Percentiles rank a stretch among this genome's conserved stretches.
Conservation (phyloP, 2,329 filamentous ascomycete species). For the Thermoascus crustaceus region DNA sequence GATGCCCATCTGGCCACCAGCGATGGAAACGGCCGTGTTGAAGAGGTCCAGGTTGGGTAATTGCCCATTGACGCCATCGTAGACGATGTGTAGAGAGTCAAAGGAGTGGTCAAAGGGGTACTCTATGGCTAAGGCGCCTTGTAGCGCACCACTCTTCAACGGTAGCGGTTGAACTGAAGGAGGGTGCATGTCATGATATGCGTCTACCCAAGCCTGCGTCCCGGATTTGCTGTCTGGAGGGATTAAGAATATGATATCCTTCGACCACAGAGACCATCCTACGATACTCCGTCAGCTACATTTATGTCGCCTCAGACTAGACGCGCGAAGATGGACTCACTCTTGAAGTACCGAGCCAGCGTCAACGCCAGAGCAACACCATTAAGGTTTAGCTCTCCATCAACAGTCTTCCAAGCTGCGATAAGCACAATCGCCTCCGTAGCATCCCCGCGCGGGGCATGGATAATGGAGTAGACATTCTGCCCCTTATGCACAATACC, state of each 20-base stretch:
- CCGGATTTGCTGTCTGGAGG: conserved; percentile 83
- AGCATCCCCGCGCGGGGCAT: conserved; percentile 88
- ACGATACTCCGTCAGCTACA: conserved; percentile 11
- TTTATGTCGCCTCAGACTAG: background rate
- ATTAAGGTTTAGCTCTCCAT: conserved; percentile 71
- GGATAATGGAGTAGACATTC: conserved; percentile 88
- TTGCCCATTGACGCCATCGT: conserved; percentile 93
- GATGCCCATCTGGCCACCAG: conserved; percentile 86
- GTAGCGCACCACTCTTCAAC: conserved; percentile 85
- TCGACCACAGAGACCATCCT: conserved; percentile 97
- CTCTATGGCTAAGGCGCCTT: conserved; percentile 88
- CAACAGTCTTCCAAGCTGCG: conserved; percentile 77
- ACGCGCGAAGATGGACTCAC: conserved; percentile 39
- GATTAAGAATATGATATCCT: conserved; percentile 90
- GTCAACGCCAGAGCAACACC: conserved; percentile 81
- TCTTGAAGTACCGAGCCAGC: conserved; percentile 87
- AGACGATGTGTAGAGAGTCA: conserved; percentile 80
- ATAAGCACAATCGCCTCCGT: conserved; percentile 94
- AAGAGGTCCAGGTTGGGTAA: conserved; percentile 92
- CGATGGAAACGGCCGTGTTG: conserved; percentile 85
- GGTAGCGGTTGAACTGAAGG: conserved; percentile 64
- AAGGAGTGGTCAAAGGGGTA: conserved; percentile 80
- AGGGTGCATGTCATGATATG: conserved; percentile 85
- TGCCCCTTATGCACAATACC: conserved; percentile 68
- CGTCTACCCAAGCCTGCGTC: conserved; percentile 93